Conservation (phyloP, 305 asterid genomes). For the Ajuga reptans region DNA sequence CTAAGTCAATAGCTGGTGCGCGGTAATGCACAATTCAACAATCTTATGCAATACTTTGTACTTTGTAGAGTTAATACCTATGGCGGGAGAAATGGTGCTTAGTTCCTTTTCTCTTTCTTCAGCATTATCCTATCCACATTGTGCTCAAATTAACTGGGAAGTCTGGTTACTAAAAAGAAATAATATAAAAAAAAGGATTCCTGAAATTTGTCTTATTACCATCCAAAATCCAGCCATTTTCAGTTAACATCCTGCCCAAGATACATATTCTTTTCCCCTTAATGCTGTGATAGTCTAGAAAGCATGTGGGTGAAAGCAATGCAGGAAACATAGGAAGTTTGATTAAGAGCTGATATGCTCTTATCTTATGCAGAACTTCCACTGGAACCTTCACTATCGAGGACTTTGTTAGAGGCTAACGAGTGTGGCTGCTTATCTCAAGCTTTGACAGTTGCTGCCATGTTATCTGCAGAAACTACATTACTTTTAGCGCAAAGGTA, state of each 20-base stretch:
- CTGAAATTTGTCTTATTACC: neutral
- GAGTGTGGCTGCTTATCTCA: conserved; percentile 74
- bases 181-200: neutral
- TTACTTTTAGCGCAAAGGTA: conserved; percentile 71
- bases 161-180: neutral
- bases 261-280: neutral
- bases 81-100: neutral
- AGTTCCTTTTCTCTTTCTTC: neutral
- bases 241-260: neutral
- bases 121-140: neutral
- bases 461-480: conserved; percentile 88
- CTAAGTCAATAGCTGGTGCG: neutral
- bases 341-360: conserved; percentile 18
- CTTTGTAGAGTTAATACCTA: neutral
- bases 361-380: conserved; percentile 74
- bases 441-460: conserved; percentile 85
- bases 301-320: neutral
- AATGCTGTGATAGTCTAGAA: conserved; percentile 2
- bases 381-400: conserved; percentile 86
- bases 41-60: neutral
- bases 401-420: conserved; percentile 91
- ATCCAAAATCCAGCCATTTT: neutral
- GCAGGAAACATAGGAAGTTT: neutral
- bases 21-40: neutral
- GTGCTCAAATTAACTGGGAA: neutral